Percentiles rank a stretch among this genome's conserved stretches.
Evolutionary conservation across 495 filamentous ascomycete genomes (phyloP).

Genomic region (Neurospora sp.): DNA sequence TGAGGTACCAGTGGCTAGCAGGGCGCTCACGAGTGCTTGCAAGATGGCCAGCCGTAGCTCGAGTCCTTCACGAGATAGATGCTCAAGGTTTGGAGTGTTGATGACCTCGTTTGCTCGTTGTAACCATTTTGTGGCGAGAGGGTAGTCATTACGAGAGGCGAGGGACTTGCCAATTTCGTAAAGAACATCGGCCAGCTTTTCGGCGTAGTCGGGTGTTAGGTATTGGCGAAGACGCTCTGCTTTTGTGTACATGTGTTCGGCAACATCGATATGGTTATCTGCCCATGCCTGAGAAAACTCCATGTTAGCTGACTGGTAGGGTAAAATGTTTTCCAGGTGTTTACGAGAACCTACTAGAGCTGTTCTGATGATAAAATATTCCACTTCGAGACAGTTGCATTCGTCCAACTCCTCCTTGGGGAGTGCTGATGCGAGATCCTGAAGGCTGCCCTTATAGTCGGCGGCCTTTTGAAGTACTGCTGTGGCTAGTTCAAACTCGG

Average conservation of each 20-base stretch:
- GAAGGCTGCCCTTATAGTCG: constrained; percentile 49
- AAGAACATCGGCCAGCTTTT: constrained; percentile 60
- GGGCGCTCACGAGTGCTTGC: constrained; percentile 48
- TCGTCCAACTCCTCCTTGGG: constrained; percentile 21
- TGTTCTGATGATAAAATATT: constrained; percentile 64
- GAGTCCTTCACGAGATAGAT: constrained; percentile 46
- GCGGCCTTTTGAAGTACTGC: constrained; percentile 55
- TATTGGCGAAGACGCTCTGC: constrained; percentile 26
- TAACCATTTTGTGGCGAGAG: constrained; percentile 61
- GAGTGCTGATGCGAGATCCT: constrained; percentile 20
- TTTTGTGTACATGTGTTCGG: constrained; percentile 67
- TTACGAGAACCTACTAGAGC: constrained; percentile 45
- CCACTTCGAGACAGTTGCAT: constrained; percentile 37
- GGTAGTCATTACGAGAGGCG: constrained; percentile 39
- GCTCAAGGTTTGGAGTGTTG: constrained; percentile 42
- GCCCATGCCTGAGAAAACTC: constrained; percentile 52
- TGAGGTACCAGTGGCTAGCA: constrained; percentile 34
- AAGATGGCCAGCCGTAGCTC: constrained; percentile 59
- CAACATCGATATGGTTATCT: constrained; percentile 59
- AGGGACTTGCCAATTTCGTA: constrained; percentile 63
- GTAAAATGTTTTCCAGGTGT: background rate
- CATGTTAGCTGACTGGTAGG: constrained; percentile 6
- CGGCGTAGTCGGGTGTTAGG: constrained; percentile 43
- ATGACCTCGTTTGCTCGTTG: constrained; percentile 55
- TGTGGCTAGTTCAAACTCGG: constrained; percentile 45